phyloP scores from a whole-genome alignment of 352 stramenopile species.

The Achlya hypogyna region DNA sequence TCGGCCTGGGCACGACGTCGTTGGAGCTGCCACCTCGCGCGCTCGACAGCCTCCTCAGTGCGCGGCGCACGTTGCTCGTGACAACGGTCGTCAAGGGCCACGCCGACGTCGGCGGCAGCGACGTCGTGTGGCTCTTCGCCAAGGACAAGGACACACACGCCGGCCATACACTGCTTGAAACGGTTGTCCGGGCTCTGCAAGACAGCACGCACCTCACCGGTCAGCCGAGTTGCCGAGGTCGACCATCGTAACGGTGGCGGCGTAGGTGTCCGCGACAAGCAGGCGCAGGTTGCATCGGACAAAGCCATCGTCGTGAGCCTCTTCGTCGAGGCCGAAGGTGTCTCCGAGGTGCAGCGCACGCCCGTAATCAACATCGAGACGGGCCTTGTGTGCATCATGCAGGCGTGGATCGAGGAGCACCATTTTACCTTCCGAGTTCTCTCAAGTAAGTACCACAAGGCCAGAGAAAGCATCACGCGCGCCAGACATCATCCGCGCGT shows the following conservation, averaged over 20 bases:
- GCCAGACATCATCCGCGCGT: neutral
- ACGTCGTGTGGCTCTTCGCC: slow-evolving; percentile 7
- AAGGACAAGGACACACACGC: neutral
- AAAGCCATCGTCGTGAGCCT: slow-evolving; percentile 9
- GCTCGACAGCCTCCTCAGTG: slow-evolving; percentile 1
- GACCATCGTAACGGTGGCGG: neutral
- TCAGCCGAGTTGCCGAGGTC: neutral
- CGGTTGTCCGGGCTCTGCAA: neutral
- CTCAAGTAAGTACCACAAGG: neutral
- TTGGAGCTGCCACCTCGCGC: neutral
- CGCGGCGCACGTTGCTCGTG: slow-evolving; percentile 3
- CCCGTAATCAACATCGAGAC: slow-evolving; percentile 5
- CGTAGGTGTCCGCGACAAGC: neutral
- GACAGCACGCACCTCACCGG: neutral
- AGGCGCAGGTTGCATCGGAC: neutral
- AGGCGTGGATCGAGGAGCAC: slow-evolving; percentile 15
- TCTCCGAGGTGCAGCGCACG: neutral
- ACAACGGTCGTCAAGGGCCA: neutral
- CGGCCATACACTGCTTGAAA: slow-evolving; percentile 2
- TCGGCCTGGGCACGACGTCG: neutral
- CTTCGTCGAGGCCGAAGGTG: slow-evolving; percentile 7
- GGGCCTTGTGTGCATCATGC: slow-evolving; percentile 6
- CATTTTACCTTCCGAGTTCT: neutral
- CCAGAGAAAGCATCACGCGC: neutral
- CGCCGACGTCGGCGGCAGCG: neutral